Evolutionary conservation across 2,329 filamentous ascomycete genomes (phyloP).

Genomic region (Colletotrichum musicola): DNA sequence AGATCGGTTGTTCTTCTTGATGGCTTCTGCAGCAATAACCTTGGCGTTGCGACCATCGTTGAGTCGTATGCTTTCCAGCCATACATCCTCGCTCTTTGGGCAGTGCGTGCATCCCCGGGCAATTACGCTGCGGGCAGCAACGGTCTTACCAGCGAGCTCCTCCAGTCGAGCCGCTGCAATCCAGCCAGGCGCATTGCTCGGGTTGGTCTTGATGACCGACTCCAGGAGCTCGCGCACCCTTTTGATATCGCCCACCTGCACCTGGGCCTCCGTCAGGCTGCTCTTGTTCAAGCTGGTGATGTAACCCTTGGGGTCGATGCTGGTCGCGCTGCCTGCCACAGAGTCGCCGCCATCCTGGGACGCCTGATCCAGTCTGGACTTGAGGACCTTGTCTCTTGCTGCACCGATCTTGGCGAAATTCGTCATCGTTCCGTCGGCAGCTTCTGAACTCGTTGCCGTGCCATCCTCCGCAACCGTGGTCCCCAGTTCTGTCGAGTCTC

Average conservation of each 20-base stretch:
- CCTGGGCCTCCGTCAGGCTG: conserved; percentile 81
- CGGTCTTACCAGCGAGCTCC: conserved; percentile 91
- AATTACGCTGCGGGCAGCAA: conserved; percentile 89
- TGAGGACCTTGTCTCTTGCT: conserved; percentile 93
- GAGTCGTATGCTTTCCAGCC: conserved; percentile 94
- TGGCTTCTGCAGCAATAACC: conserved; percentile 92
- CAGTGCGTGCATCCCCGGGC: conserved; percentile 90
- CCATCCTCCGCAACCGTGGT: conserved; percentile 91
- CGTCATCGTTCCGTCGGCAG: conserved; percentile 90
- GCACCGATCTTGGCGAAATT: conserved; percentile 98
- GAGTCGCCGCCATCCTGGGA: conserved; percentile 78
- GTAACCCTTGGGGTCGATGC: conserved; percentile 95
- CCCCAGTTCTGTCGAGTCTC: conserved; percentile 83
- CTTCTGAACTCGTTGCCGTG: conserved; percentile 59
- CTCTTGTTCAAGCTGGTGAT: conserved; percentile 90
- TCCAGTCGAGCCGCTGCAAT: conserved; percentile 94
- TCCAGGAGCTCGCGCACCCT: conserved; percentile 92
- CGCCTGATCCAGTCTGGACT: conserved; percentile 93
- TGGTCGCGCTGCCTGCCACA: conserved; percentile 83
- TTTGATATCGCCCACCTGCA: conserved; percentile 94
- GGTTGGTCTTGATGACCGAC: conserved; percentile 97
- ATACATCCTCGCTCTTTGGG: conserved; percentile 93
- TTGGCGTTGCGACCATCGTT: conserved; percentile 95
- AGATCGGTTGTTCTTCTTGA: conserved; percentile 90
- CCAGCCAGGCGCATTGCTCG: conserved; percentile 94